Evolutionary conservation across 2,329 filamentous ascomycete species (phyloP).

Genomic region (Neofusicoccum cordaticola): DNA sequence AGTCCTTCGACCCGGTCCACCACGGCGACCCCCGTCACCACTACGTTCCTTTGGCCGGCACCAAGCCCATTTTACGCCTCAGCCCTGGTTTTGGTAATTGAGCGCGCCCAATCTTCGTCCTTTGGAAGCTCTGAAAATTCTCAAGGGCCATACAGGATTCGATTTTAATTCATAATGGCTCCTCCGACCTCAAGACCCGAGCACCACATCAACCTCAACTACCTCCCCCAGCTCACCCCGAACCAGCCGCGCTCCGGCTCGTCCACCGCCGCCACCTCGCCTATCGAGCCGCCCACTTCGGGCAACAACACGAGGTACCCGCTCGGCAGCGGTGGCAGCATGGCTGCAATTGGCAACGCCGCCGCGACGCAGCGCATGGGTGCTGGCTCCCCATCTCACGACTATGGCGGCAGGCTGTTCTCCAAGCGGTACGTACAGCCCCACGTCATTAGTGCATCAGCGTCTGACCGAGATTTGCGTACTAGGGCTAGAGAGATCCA

Average conservation of each 20-base stretch:
- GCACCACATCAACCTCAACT: constrained; percentile 78
- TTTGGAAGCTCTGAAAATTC: constrained; percentile 11
- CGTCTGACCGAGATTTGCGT: constrained; percentile 14
- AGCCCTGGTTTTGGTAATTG: constrained; percentile 39
- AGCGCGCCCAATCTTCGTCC: constrained; percentile 23
- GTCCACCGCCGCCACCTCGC: constrained; percentile 76
- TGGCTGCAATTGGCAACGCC: constrained; percentile 52
- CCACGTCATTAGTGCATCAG: neutral
- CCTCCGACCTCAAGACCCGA: constrained; percentile 70
- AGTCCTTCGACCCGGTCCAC: constrained; percentile 13
- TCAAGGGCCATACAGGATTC: constrained; percentile 17
- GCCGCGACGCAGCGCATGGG: constrained; percentile 67
- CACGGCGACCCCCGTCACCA: constrained; percentile 32
- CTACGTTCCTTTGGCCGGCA: constrained; percentile 43
- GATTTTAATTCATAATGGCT: constrained; percentile 85
- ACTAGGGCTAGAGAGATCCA: constrained; percentile 89
- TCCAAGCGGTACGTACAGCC: constrained; percentile 77
- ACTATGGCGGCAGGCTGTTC: constrained; percentile 74
- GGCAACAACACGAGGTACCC: constrained; percentile 63
- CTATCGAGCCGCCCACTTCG: constrained; percentile 68
- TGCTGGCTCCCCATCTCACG: constrained; percentile 94
- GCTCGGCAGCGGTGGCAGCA: constrained; percentile 64
- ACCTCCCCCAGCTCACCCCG: constrained; percentile 66
- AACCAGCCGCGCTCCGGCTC: constrained; percentile 71
- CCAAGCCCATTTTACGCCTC: constrained; percentile 33